Conservation (phyloP, 108 stramenopile species). For the Conticribra guillardii region DNA sequence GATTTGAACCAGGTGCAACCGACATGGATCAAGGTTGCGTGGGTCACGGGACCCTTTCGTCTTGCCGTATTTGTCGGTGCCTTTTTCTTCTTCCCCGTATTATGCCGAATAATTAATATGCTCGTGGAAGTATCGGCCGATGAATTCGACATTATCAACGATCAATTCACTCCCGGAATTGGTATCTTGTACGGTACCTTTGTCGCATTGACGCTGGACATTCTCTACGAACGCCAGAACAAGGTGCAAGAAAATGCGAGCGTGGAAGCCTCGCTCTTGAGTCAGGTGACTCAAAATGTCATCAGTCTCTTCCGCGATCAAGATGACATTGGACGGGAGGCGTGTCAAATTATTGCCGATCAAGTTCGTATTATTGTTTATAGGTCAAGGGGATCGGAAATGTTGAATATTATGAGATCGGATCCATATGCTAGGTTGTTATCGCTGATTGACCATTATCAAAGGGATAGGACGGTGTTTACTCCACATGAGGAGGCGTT, state of each 20-base stretch:
- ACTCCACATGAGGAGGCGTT: slow-evolving; percentile 27
- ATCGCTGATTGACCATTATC: slow-evolving; percentile 44
- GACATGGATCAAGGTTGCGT: slow-evolving; percentile 7
- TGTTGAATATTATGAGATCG: slow-evolving; percentile 62
- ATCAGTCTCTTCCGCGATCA: slow-evolving; percentile 32
- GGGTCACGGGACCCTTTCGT: slow-evolving; percentile 22
- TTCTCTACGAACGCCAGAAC: slow-evolving; percentile 65
- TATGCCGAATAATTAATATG: slow-evolving; percentile 14
- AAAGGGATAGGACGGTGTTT: slow-evolving; percentile 20
- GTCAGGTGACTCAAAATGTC: slow-evolving; percentile 29
- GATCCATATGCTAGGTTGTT: slow-evolving; percentile 71
- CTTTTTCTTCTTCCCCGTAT: slow-evolving; percentile 24
- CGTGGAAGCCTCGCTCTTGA: slow-evolving; percentile 35
- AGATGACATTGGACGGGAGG: slow-evolving; percentile 37
- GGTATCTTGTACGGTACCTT: slow-evolving; percentile 83
- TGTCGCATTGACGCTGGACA: slow-evolving; percentile 65
- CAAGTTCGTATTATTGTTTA: slow-evolving; percentile 65
- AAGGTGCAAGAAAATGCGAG: slow-evolving; percentile 59
- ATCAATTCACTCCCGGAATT: slow-evolving; percentile 68
- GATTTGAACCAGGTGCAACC: slow-evolving; percentile 28
- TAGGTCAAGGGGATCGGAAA: slow-evolving; percentile 58
- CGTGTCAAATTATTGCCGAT: slow-evolving; percentile 54
- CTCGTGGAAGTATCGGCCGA: slow-evolving; percentile 23
- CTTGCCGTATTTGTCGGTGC: slow-evolving; percentile 24
- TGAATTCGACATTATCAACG: slow-evolving; percentile 33